Conservation (phyloP, 148 eudicot species). For the Polygonum maritimum region DNA sequence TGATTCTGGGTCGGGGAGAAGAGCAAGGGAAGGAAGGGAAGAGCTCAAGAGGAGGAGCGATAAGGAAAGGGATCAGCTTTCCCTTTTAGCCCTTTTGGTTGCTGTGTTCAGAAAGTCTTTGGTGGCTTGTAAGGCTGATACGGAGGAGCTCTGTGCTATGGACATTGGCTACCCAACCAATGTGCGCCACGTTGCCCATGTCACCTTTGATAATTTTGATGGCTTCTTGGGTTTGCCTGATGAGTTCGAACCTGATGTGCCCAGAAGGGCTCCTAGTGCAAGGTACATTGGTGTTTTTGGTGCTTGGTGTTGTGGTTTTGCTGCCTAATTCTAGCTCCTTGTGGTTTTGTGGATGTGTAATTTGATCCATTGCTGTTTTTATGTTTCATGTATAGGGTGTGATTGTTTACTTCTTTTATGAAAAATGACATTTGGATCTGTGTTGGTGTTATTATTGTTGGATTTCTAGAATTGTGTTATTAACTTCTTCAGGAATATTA, state of each 20-base stretch:
- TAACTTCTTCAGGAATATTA: background rate
- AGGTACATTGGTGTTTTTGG: slow-evolving; percentile 44
- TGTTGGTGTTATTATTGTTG: background rate
- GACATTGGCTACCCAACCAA: slow-evolving; percentile 94
- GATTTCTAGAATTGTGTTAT: background rate
- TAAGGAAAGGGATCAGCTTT: slow-evolving; percentile 57
- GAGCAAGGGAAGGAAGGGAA: slow-evolving; percentile 20
- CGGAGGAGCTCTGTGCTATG: slow-evolving; percentile 44
- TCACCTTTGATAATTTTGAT: slow-evolving; percentile 87
- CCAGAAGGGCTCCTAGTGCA: slow-evolving; percentile 92
- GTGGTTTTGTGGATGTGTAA: slow-evolving; percentile 11
- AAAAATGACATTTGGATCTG: background rate
- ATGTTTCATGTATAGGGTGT: slow-evolving; percentile 1
- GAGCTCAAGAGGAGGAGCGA: slow-evolving; percentile 36
- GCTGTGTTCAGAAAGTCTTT: slow-evolving; percentile 68
- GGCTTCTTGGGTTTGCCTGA: slow-evolving; percentile 99
- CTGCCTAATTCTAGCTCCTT: background rate
- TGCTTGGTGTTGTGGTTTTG: slow-evolving; percentile 3
- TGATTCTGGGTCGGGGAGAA: slow-evolving; percentile 20
- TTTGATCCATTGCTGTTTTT: slow-evolving; percentile 14
- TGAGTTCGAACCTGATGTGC: slow-evolving; percentile 96
- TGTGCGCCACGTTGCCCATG: slow-evolving; percentile 97
- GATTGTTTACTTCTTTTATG: background rate
- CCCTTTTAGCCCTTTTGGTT: slow-evolving; percentile 61
- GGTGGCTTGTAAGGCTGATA: slow-evolving; percentile 50